Evolutionary conservation across 129 eudicot genomes (phyloP).

Genomic region (Flaveria trinervia): DNA sequence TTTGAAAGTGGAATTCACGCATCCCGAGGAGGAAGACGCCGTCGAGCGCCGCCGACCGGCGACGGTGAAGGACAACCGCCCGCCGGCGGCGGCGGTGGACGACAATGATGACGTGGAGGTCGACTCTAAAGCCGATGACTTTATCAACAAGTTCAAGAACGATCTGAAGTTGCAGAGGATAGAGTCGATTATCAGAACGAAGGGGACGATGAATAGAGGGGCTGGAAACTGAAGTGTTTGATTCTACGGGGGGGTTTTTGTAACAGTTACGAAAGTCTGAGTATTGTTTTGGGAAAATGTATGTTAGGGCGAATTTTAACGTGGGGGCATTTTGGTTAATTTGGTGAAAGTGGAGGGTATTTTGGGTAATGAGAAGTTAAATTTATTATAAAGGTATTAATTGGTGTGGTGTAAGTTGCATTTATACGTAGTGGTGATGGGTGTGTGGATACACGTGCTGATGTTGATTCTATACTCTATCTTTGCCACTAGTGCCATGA

Average conservation of each 20-base stretch:
- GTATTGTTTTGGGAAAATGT: constrained; percentile 8
- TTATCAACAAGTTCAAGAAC: constrained; percentile 76
- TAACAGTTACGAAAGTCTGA: not conserved
- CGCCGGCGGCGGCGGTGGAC: constrained; percentile 13
- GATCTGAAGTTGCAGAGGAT: constrained; percentile 84
- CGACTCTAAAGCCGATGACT: constrained; percentile 80
- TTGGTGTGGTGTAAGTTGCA: constrained; percentile 38
- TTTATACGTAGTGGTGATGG: not conserved
- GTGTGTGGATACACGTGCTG: constrained; percentile 7
- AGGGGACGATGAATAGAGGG: constrained; percentile 57
- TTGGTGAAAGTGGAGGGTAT: constrained; percentile 21
- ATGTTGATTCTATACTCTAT: constrained; percentile 9
- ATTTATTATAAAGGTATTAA: not conserved
- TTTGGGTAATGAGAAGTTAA: no score
- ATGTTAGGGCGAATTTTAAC: constrained; percentile 8
- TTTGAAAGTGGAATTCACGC: constrained; percentile 57
- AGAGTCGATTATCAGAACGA: constrained; percentile 73
- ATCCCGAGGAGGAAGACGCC: constrained; percentile 47
- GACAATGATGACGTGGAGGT: constrained; percentile 63
- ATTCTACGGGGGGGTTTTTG: constrained; percentile 35
- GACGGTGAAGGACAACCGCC: constrained; percentile 52
- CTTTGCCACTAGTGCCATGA: not conserved
- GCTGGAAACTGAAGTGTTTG: constrained; percentile 27
- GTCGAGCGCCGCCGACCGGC: constrained; percentile 73
- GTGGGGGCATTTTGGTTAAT: constrained; percentile 28